A percentile compares a stretch with the other conserved stretches of the same genome.
phyloP scores from a whole-genome alignment of 495 filamentous ascomycete genomes.

The Extremus antarcticus region DNA sequence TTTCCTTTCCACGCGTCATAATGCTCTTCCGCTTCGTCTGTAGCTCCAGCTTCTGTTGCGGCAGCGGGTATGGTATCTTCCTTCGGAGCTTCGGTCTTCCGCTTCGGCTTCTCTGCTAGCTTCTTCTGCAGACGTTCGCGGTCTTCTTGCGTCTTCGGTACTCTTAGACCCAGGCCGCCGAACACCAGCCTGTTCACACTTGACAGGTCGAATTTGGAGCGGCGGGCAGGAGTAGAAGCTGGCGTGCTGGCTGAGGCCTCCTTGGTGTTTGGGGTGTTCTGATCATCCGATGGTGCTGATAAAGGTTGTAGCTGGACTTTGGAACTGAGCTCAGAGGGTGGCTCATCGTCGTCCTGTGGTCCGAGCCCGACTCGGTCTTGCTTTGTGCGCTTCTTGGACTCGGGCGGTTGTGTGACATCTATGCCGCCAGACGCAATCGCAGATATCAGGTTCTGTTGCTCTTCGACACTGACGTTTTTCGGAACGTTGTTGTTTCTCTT shows the following conservation, averaged over 20 bases:
- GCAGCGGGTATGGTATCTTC: not conserved
- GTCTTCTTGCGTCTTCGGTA: slow-evolving; percentile 56
- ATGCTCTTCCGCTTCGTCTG: slow-evolving; percentile 15
- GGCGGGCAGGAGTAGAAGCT: slow-evolving; percentile 18
- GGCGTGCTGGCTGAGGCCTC: slow-evolving; percentile 1
- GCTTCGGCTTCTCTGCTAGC: slow-evolving; percentile 27
- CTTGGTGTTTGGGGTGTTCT: not conserved
- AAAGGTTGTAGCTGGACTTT: not conserved
- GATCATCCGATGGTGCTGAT: not conserved
- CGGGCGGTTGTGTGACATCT: slow-evolving; percentile 27
- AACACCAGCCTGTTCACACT: slow-evolving; percentile 60
- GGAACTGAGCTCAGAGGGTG: slow-evolving; percentile 14
- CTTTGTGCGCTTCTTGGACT: slow-evolving; percentile 3
- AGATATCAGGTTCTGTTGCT: slow-evolving; percentile 39
- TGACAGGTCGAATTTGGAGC: slow-evolving; percentile 48
- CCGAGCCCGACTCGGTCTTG: slow-evolving; percentile 12
- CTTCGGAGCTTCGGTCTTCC: not conserved
- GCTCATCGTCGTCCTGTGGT: slow-evolving; percentile 23
- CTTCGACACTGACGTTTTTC: not conserved
- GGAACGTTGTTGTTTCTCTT: not conserved
- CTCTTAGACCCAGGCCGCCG: slow-evolving; percentile 57
- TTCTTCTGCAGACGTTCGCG: slow-evolving; percentile 51
- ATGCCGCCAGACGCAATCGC: slow-evolving; percentile 43
- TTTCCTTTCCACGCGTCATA: slow-evolving; percentile 57
- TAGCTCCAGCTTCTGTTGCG: not conserved